phyloP scores from a whole-genome alignment of 169 alveolate species.

The Cryptosporidium ryanae region DNA sequence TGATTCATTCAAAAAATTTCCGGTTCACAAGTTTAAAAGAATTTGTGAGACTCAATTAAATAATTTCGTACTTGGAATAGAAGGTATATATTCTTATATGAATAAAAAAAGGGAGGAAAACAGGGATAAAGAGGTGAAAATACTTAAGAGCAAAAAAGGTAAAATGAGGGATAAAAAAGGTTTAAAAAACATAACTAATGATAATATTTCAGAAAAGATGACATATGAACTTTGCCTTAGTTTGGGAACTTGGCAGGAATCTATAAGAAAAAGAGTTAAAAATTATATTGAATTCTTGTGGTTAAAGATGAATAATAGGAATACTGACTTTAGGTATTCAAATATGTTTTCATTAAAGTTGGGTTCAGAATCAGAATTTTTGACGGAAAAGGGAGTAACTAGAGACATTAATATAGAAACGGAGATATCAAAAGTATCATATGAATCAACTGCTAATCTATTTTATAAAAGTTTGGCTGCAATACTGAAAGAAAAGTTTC shows the following conservation, averaged over 20 bases:
- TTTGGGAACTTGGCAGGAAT: constrained; percentile 53
- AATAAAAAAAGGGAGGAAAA: neutral
- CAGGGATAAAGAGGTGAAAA: neutral
- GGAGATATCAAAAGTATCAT: neutral
- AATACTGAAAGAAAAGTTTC: constrained; percentile 22
- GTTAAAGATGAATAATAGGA: constrained; percentile 48
- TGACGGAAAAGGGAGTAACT: neutral
- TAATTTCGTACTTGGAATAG: constrained; percentile 24
- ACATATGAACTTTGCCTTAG: constrained; percentile 44
- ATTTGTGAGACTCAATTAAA: constrained; percentile 14
- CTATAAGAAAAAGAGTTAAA: constrained; percentile 15
- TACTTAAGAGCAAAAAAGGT: neutral
- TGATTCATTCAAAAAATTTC: constrained; percentile 43
- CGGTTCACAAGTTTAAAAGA: constrained; percentile 8
- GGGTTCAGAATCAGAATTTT: neutral
- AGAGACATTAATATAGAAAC: neutral
- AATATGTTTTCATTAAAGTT: constrained; percentile 9
- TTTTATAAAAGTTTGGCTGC: constrained; percentile 15
- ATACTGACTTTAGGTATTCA: constrained; percentile 4
- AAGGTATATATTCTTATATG: constrained; percentile 2
- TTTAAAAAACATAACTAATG: neutral
- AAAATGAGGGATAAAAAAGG: neutral
- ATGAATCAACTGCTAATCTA: neutral
- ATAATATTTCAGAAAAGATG: constrained; percentile 17
- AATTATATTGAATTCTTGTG: constrained; percentile 41